Base-by-base conservation (phyloP, 1,284 basidiomycete genomes). In the Moesziomyces sp. region DNA sequence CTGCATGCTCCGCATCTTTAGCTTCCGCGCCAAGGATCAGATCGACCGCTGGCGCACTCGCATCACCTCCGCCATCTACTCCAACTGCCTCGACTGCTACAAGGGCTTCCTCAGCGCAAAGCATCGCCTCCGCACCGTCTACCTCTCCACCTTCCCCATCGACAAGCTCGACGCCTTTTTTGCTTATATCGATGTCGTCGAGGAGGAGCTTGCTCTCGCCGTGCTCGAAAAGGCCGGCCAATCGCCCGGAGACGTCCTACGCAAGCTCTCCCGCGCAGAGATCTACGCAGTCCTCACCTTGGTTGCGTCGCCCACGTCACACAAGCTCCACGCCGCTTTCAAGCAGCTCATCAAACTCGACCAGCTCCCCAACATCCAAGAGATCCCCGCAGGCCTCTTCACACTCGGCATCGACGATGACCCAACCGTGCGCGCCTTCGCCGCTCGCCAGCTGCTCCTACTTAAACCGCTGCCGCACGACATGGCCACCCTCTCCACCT, bases 1-100 rank as follows among this genome's bases (percentile, higher is more conserved):
- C 45, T 76, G 77, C 52, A 80, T 80, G 78, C 65, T 80, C 19
- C 68, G 77, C 23, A 49, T 65, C 47, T 68, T 76, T 28, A 65
- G 68, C 52, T 80, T 80, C 52, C 67, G 70, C 18, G 50, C 58
- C 43, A 69, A 61, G 28, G 58, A 66, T 23, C 28, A 72, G 43
- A 58, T 78, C 35, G 64, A 62, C 35, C 48, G 58, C n/a, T 80
- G 78, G 78, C 53, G 58, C 10, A 46, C 43, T 24, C 61, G 52
- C 30, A 26, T 77, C 44, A 60, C 59, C 7, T 52, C 52, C 1
- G 60, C 65, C 13, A 56, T 77, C 51, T 76, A 73, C 38, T 53
- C 65, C 26, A 70, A 65, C 46, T 80, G 78, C 23, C n/a, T 69
- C 53, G 75, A 76, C 9, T 79, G 77, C 59, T 77, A 74, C 59